Conservation (phyloP, 2,329 filamentous ascomycete species). For the Ascochyta fabae region DNA sequence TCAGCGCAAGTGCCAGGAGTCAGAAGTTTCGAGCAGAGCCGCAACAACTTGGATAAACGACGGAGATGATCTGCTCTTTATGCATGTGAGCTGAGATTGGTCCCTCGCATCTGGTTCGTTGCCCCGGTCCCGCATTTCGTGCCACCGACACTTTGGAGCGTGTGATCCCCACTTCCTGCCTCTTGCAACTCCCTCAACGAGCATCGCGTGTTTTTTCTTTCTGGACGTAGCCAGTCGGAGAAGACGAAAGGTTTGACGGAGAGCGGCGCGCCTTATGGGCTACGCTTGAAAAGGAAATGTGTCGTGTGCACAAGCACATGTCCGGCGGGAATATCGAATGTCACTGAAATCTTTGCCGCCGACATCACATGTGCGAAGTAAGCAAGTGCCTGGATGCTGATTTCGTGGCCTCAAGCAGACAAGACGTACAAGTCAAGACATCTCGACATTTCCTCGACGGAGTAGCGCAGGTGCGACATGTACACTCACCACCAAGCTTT, state of each 20-base stretch:
- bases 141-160: slow-evolving; percentile 7
- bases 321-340: slow-evolving; percentile 8
- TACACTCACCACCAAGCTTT: slow-evolving; percentile 7
- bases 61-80: slow-evolving; percentile 9
- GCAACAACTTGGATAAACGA: neutral
- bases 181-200: slow-evolving; percentile 11
- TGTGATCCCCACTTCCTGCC: slow-evolving; percentile 14
- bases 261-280: neutral
- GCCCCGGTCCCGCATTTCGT: slow-evolving; percentile 12
- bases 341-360: neutral
- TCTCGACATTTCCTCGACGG: neutral
- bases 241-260: neutral
- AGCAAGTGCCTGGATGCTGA: neutral
- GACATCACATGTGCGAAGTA: neutral
- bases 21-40: slow-evolving; percentile 1
- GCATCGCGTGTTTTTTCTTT: neutral
- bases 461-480: neutral
- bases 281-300: slow-evolving; percentile 5
- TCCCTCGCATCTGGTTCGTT: slow-evolving; percentile 10
- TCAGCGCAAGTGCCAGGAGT: neutral
- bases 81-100: neutral
- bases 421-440: neutral
- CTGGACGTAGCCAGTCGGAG: slow-evolving; percentile 1
- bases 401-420: neutral
- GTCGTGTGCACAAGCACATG: slow-evolving; percentile 11